Evolutionary conservation across 2,329 filamentous ascomycete species (phyloP).

Genomic region (Trichoderma simmonsii): DNA sequence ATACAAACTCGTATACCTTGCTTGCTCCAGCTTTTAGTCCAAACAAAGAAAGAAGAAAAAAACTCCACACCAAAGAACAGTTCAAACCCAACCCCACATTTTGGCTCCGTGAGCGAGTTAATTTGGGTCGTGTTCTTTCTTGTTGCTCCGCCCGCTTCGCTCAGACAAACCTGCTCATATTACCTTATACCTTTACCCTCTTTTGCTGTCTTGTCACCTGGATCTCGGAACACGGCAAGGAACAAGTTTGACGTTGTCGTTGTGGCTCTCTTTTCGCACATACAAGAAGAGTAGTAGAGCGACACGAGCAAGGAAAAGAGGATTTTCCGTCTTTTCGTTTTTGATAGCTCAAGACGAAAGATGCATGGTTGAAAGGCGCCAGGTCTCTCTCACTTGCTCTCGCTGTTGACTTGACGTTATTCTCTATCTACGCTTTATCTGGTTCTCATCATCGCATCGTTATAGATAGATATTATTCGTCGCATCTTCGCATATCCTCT

Average conservation of each 20-base stretch:
- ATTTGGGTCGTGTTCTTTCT: neutral
- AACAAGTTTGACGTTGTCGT: too few species aligned
- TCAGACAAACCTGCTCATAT: slow-evolving; percentile 7
- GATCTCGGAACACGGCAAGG: slow-evolving; percentile 4
- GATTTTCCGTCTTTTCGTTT: neutral
- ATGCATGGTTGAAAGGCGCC: neutral
- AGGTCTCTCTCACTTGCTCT: neutral
- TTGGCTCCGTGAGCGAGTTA: slow-evolving; percentile 19
- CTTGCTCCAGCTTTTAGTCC: neutral
- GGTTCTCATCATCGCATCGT: neutral
- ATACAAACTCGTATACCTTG: neutral
- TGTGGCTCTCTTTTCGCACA: neutral
- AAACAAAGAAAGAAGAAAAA: neutral
- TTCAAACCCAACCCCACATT: neutral
- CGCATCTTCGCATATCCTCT: neutral
- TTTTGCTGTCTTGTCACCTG: neutral
- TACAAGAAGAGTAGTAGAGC: neutral
- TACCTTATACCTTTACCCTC: too few species aligned
- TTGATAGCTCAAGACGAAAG: neutral
- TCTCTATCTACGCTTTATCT: neutral
- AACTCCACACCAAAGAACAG: neutral
- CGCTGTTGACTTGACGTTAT: neutral
- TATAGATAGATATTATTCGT: neutral
- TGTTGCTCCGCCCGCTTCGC: neutral
- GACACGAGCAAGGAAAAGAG: neutral